Base-by-base conservation (phyloP, 2,329 filamentous ascomycete species). In the Diaporthe caulivora region DNA sequence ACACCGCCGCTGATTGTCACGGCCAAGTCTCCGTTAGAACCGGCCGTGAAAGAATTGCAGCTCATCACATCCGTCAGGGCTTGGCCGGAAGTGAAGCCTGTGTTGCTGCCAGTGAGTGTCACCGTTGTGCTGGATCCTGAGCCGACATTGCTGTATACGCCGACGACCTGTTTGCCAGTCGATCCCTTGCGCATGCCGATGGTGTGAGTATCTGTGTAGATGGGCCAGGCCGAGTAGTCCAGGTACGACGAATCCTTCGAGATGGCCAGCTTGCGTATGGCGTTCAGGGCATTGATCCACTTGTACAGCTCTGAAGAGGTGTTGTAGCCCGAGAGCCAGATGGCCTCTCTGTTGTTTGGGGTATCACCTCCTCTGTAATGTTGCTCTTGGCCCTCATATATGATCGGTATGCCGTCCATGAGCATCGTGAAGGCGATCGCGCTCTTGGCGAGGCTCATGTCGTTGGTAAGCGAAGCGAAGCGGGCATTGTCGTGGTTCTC, bases 321-420 rank as follows among this genome's bases (percentile, higher is more conserved):
- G 40, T 81, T 77, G 77, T 87, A 89, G 1, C 82, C 81, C 0
- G 86, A 86, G 1, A 84, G 77, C 87, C 87, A 89, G 44, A 86
- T 78, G 1, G 87, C 84, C 76, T 89, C 87, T 21, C 87, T 85
- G 77, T 88, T 88, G 64, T 80, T 58, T 0, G 86, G 86, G 31
- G 84, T 84, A 7, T 53, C 78, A 4, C 72, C 77, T 29, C 87
- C 87, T 21, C 81, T 77, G 78, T 85, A 87, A 76, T 87, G 85
- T 74, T 91, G 89, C 78, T 91, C 89, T 77, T 90, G 88, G 13
- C 89, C 89, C 73, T 89, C 83, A 78, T 91, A 91, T 53, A 90
- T 82, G 79, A 91, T 88, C 0, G 89, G 89, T 54, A 91, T 88
- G 29, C 89, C 89, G 76, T 90, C 86, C 47, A 82, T 82, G 53